Conservation (phyloP, 176 grass and related monocot genomes). For the Zoysia pacifica region DNA sequence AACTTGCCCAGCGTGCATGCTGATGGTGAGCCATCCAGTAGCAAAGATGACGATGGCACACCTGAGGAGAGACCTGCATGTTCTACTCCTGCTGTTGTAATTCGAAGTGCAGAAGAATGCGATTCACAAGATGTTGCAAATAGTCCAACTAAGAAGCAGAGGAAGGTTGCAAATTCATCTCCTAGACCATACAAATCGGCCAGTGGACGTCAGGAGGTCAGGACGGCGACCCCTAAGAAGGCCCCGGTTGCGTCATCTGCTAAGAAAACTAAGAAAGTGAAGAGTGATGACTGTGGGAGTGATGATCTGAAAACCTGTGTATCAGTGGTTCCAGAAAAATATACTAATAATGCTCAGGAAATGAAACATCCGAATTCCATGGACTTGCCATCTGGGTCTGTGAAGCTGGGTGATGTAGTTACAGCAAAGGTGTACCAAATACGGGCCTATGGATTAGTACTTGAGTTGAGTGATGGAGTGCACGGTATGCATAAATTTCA, state of each 20-base stretch:
- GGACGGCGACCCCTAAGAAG: constrained; percentile 41
- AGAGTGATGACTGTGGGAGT: constrained; percentile 33
- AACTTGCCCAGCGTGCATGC: constrained; percentile 40
- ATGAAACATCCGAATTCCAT: constrained; percentile 22
- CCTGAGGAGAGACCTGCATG: constrained; percentile 37
- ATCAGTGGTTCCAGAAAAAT: constrained; percentile 34
- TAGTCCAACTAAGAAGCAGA: constrained; percentile 46
- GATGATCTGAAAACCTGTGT: constrained; percentile 17
- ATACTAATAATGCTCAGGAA: constrained; percentile 34
- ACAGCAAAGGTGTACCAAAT: constrained; percentile 85
- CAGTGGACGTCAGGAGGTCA: constrained; percentile 15
- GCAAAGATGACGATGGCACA: constrained; percentile 25
- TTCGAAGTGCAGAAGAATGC: constrained; percentile 78
- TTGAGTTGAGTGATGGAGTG: constrained; percentile 73
- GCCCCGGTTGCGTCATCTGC: constrained; percentile 16
- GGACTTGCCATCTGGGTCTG: constrained; percentile 36
- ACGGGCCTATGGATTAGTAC: constrained; percentile 83
- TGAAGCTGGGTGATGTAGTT: constrained; percentile 78
- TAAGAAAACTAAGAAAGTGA: constrained; percentile 53
- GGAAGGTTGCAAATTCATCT: constrained; percentile 60
- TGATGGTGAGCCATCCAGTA: constrained; percentile 43
- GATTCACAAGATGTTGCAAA: constrained; percentile 57
- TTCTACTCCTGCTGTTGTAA: constrained; percentile 63
- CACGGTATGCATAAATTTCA: constrained; percentile 95
- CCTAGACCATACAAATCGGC: constrained; percentile 47